Conservation (phyloP, 129 eudicot genomes). For the Flaveria sonorensis region DNA sequence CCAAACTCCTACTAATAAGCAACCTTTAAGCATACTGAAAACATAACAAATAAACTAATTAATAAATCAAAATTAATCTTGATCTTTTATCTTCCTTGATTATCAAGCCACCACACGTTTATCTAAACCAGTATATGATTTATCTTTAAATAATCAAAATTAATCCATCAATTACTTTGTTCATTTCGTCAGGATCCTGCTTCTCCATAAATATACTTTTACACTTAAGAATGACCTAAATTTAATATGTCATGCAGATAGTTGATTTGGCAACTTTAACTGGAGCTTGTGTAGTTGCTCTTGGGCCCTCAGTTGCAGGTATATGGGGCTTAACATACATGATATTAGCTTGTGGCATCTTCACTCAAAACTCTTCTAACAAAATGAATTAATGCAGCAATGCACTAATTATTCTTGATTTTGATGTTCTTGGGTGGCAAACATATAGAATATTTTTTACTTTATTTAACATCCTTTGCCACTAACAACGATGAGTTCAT, state of each 20-base stretch:
- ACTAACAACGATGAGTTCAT: background rate
- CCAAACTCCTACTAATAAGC: too few relatives aligned
- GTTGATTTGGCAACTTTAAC: slow-evolving; percentile 94
- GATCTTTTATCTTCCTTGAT: too few relatives aligned
- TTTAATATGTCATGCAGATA: slow-evolving; percentile 50
- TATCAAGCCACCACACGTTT: too few relatives aligned
- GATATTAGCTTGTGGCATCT: background rate
- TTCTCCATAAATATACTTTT: background rate
- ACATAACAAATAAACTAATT: too few relatives aligned
- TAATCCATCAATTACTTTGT: background rate
- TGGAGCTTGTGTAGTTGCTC: slow-evolving; percentile 92
- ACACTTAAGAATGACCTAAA: background rate
- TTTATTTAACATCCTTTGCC: background rate
- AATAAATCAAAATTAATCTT: too few relatives aligned
- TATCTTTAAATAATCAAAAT: too few relatives aligned
- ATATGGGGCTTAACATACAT: slow-evolving; percentile 10
- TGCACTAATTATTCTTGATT: background rate
- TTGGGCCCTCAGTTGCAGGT: slow-evolving; percentile 97
- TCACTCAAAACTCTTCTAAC: background rate
- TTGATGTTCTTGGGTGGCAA: background rate
- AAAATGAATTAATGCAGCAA: background rate
- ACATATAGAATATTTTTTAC: background rate
- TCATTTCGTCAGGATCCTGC: too few relatives aligned
- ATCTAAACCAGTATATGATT: too few relatives aligned
- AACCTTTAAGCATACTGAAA: too few relatives aligned